Base-by-base conservation (phyloP, 805 yeast species). In the Myxozyma neglecta region DNA sequence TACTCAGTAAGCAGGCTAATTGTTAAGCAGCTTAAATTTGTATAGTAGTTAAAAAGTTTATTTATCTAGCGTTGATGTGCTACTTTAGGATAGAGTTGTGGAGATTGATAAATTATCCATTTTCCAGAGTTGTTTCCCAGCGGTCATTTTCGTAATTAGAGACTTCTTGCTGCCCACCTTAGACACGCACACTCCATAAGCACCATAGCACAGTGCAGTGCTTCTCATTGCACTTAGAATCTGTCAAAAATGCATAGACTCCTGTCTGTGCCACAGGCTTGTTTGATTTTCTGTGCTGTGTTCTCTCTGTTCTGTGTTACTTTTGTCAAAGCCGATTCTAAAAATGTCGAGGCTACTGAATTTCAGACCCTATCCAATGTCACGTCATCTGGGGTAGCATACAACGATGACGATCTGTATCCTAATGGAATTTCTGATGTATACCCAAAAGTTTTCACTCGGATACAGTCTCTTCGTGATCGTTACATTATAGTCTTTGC, bases 401-500 rank as follows among this genome's bases (percentile, higher is more conserved):
- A n/a, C 10, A 42, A 13, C 20, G 18, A 9, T n/a, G 18, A 10
- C 3, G 46, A 42, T 42, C n/a, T 42, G 10, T 14, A 16, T 20
- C 13, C 5, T 35, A 24, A 49, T 6, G 34, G 32, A 24, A 46
- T 24, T 7, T n/a, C 35, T 44, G 52, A 13, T 39, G 29, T 20
- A 18, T 54, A 54, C 37, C 52, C 59, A 8, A 50, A 32, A n/a
- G 46, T 54, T 5, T 48, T 48, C 20, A 24, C 49, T 8, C 44
- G 56, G 20, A 49, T 37, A 35, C 45, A 46, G 13, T 54, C 55
- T 11, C 32, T 59, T 7, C 50, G 59, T 13, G 55, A 60, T 39
- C 39, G 52, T 8, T 60, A 57, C 39, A 40, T 61, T 13, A 32
- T 61, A 32, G 65, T 61, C 11, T 61, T 61, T 50, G 32, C 44